Conservation (phyloP, 129 eudicot species). For the Cynara cardunculus region DNA sequence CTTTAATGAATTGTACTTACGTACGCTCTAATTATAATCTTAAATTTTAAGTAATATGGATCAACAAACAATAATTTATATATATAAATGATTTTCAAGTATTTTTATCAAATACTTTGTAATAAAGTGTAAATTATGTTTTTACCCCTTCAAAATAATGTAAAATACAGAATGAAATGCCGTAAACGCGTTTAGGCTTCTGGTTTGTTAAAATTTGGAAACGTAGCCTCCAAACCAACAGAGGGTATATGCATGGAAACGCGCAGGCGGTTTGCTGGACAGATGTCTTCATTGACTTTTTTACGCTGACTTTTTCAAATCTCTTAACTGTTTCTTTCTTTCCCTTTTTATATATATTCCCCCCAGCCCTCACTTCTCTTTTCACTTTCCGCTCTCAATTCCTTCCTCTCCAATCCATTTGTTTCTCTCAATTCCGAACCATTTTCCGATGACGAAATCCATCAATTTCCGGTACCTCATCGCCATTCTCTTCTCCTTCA, state of each 20-base stretch:
- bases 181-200: slow-evolving; percentile 8
- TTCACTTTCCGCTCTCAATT: background rate
- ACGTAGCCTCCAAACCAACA: slow-evolving; percentile 33
- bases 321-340: background rate
- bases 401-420: slow-evolving; percentile 10
- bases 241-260: slow-evolving; percentile 9
- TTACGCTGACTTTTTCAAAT: slow-evolving; percentile 16
- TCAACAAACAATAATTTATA: too few species aligned
- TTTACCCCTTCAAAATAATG: too few species aligned
- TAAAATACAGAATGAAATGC: background rate
- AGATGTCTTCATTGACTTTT: slow-evolving; percentile 25
- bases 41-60: too few species aligned
- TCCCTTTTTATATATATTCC: slow-evolving; percentile 15
- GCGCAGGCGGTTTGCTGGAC: slow-evolving; percentile 15
- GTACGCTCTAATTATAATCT: too few species aligned
- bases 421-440: background rate
- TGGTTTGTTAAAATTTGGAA: background rate
- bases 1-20: too few species aligned
- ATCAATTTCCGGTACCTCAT: slow-evolving; percentile 15
- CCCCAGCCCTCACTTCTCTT: background rate
- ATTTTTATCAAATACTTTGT: too few species aligned
- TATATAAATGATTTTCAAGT: too few species aligned
- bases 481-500: slow-evolving; percentile 1
- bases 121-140: too few species aligned
- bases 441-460: slow-evolving; percentile 6